Evolutionary conservation across 768 basidiomycete genomes (phyloP).

Genomic region (Fomitopsis pulvina): DNA sequence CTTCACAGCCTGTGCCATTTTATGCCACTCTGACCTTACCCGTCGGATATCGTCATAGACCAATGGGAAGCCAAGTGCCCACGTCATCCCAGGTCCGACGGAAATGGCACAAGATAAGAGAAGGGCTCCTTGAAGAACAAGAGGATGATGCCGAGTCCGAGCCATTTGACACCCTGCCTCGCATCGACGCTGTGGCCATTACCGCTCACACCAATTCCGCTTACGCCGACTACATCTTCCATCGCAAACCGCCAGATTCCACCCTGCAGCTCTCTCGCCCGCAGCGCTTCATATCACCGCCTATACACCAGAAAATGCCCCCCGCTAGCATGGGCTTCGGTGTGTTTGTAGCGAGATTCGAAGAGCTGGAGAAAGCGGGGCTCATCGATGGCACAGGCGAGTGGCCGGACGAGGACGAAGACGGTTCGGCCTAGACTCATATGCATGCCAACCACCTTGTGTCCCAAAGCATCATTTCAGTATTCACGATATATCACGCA

Average conservation of each 20-base stretch:
- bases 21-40: background rate
- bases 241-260: constrained; percentile 9
- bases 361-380: constrained; percentile 12
- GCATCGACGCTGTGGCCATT: background rate
- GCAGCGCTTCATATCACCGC: constrained; percentile 8
- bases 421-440: background rate
- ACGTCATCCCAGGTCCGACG: constrained; percentile 16
- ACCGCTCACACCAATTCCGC: background rate
- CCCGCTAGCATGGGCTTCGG: constrained; percentile 14
- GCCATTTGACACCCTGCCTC: constrained; percentile 19
- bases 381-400: constrained; percentile 11
- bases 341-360: constrained; percentile 12
- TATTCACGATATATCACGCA: too few relatives aligned
- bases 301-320: constrained; percentile 1
- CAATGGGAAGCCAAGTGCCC: background rate
- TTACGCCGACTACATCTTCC: constrained; percentile 1
- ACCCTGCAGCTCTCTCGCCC: constrained; percentile 13
- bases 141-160: constrained; percentile 12
- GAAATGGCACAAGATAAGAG: constrained; percentile 26
- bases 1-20: background rate
- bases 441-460: too few relatives aligned
- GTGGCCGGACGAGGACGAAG: constrained; percentile 8
- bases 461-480: too few relatives aligned
- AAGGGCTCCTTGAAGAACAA: constrained; percentile 16
- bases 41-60: background rate